phyloP scores from a whole-genome alignment of 306 rosid genomes.

The Trifolium repens region DNA sequence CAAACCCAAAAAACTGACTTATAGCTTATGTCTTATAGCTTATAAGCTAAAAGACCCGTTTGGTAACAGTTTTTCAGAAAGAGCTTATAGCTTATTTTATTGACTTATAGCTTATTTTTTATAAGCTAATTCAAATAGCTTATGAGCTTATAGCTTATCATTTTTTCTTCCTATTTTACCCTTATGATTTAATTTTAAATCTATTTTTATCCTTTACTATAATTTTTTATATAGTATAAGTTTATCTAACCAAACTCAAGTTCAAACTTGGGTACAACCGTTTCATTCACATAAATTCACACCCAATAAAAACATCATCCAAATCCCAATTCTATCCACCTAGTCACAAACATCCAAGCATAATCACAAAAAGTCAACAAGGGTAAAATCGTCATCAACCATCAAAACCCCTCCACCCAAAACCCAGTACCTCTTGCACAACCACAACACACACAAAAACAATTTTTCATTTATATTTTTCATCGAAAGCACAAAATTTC shows the following conservation, averaged over 20 bases:
- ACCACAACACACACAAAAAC: background rate
- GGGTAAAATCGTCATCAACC: background rate
- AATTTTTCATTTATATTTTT: background rate
- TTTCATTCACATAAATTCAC: background rate
- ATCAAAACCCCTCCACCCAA: constrained; percentile 8
- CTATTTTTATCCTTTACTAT: too few relatives aligned
- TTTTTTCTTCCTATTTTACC: too few relatives aligned
- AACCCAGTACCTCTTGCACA: constrained; percentile 1
- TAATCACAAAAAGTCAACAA: background rate
- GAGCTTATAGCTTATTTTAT: too few relatives aligned
- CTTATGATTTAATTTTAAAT: too few relatives aligned
- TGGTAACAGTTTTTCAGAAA: too few relatives aligned
- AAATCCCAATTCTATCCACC: background rate
- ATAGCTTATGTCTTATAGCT: too few relatives aligned
- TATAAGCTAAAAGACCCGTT: too few relatives aligned
- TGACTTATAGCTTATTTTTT: too few relatives aligned
- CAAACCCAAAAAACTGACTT: too few relatives aligned
- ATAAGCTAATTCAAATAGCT: too few relatives aligned
- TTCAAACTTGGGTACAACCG: background rate
- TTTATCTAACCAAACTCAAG: background rate
- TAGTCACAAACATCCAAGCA: background rate
- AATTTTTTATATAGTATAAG: too few relatives aligned
- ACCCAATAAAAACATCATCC: background rate
- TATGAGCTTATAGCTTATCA: too few relatives aligned
- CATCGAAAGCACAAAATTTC: background rate